Conservation (phyloP, 495 filamentous ascomycete genomes). For the Penicillium lividum region DNA sequence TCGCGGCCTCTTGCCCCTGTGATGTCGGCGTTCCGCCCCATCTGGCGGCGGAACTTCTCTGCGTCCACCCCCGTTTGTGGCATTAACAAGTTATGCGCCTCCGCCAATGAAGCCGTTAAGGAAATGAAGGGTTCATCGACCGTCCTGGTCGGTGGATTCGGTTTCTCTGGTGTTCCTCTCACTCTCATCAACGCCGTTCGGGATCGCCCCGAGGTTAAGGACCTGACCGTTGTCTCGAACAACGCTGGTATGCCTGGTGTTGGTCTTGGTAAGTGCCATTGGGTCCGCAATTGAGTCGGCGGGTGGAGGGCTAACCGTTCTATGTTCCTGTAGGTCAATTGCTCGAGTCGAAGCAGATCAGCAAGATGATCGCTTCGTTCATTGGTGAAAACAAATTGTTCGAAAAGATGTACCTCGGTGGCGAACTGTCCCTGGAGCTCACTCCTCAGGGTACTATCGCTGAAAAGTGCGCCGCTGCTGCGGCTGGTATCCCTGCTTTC, state of each 20-base stretch:
- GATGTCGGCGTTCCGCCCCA: slow-evolving; percentile 37
- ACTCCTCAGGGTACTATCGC: slow-evolving; percentile 88
- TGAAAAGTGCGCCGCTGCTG: slow-evolving; percentile 80
- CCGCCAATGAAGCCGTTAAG: slow-evolving; percentile 68
- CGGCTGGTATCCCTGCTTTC: slow-evolving; percentile 85
- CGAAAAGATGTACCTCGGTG: slow-evolving; percentile 80
- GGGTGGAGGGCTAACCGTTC: not conserved
- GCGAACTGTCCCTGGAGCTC: slow-evolving; percentile 79
- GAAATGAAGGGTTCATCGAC: slow-evolving; percentile 72
- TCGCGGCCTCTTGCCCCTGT: slow-evolving; percentile 32
- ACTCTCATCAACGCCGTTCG: slow-evolving; percentile 78
- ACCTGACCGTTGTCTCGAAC: slow-evolving; percentile 84
- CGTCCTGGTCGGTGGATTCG: slow-evolving; percentile 78
- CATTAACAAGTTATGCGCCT: slow-evolving; percentile 77
- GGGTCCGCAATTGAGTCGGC: not conserved
- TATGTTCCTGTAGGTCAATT: slow-evolving; percentile 49
- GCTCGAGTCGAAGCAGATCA: slow-evolving; percentile 75
- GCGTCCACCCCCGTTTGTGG: slow-evolving; percentile 60
- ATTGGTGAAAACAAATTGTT: slow-evolving; percentile 91
- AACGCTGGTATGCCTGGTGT: slow-evolving; percentile 79
- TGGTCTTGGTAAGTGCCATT: slow-evolving; percentile 59
- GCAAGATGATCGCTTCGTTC: slow-evolving; percentile 85
- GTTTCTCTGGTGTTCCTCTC: slow-evolving; percentile 81
- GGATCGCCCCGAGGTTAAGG: slow-evolving; percentile 67
- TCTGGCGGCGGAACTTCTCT: slow-evolving; percentile 60